Base-by-base conservation (phyloP, 768 basidiomycete genomes). In the Podaxis sp. region DNA sequence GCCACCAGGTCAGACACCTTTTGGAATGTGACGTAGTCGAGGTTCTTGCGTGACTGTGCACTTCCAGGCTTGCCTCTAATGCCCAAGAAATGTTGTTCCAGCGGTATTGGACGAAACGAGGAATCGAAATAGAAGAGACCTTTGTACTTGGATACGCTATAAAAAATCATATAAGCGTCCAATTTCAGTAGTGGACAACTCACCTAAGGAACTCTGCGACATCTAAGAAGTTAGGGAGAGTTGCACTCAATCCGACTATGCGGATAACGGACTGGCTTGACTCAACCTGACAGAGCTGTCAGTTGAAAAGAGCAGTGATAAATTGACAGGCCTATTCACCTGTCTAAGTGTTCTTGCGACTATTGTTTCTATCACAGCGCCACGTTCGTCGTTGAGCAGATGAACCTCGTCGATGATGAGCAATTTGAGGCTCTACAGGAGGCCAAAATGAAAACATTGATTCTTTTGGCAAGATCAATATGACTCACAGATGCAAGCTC, bases 341-440 rank as follows among this genome's bases (percentile, higher is more conserved):
- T 95, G 94, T 49, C 97, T 85, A 24, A 98, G 77, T 2, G 97
- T 99, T 65, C 97, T 82, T 3, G 97, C 97, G 12, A 99, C 96
- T 67, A 98, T 98, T 0, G 95, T 93, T 75, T 99, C 97, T 65
- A 99, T 95, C 37, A 98, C 96, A 13, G 97, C 95, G 24, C 97
- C 97, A 69, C 97, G 91, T 63, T 97, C 96, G 77, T 98, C 97
- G 69, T 98, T 98, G 52, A 98, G 82, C 19, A 99, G 79, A 75
- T 98, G 97, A 0, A 98, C 93, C 74, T 99, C 97, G 67, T 98
- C 97, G 63, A 98, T 96, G 69, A 99, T 97, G 41, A 99, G 82
- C 27, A 99, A 80, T 70, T 95, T 96, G 67, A 98, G 80, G 76
- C 85, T 90, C 96, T 98, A 22, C 43, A 36, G 38, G 12, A 33